Percentiles rank a stretch among this genome's conserved stretches.
Evolutionary conservation across 768 basidiomycete species (phyloP).

Genomic region (Lactarius sp.): DNA sequence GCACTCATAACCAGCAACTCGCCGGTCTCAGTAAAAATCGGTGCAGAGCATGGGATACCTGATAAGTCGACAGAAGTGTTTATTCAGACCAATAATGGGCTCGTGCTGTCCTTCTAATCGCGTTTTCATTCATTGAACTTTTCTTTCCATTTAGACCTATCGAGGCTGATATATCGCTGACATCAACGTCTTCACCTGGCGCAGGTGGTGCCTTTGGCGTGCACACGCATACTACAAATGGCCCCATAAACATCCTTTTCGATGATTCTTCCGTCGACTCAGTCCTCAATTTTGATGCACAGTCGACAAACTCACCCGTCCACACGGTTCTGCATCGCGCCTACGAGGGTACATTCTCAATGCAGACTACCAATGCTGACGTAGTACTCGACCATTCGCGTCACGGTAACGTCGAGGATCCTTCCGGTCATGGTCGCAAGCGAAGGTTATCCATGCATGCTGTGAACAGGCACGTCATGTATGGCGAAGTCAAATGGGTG

Average conservation of each 20-base stretch:
- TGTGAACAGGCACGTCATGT: background rate
- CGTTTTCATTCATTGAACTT: background rate
- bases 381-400: slow-evolving; percentile 25
- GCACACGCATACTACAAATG: slow-evolving; percentile 31
- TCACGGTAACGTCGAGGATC: slow-evolving; percentile 33
- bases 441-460: slow-evolving; percentile 24
- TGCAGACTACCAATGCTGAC: slow-evolving; percentile 29
- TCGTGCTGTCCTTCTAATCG: slow-evolving; percentile 14
- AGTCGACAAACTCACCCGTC: slow-evolving; percentile 31
- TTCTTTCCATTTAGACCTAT: slow-evolving; percentile 31
- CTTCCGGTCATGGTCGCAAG: slow-evolving; percentile 34
- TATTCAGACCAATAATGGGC: slow-evolving; percentile 43
- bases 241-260: slow-evolving; percentile 31
- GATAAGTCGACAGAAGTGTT: slow-evolving; percentile 30
- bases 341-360: slow-evolving; percentile 41
- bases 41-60: slow-evolving; percentile 28
- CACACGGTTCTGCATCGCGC: slow-evolving; percentile 33
- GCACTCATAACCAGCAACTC: slow-evolving; percentile 36
- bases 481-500: slow-evolving; percentile 6
- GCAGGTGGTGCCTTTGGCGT: slow-evolving; percentile 35
- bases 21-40: slow-evolving; percentile 29
- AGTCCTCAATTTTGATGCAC: slow-evolving; percentile 31
- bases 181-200: slow-evolving; percentile 27
- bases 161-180: slow-evolving; percentile 33
- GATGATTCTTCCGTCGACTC: slow-evolving; percentile 35